Conservation (phyloP, 2,329 filamentous ascomycete genomes). For the Ceratocystis cacaofunesta region DNA sequence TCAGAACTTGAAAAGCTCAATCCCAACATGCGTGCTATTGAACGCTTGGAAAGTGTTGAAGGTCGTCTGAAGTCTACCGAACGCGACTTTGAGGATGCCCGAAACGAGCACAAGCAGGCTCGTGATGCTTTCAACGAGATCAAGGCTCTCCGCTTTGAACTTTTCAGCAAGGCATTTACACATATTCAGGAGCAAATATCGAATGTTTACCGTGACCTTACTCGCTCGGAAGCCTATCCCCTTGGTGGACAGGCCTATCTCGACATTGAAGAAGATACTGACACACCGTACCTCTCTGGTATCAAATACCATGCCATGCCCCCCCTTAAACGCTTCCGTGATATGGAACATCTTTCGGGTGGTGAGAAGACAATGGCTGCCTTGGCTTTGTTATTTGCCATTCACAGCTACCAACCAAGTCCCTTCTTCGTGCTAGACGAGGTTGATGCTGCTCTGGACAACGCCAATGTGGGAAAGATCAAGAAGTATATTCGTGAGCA, state of each 20-base stretch:
- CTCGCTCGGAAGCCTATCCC: conserved; percentile 76
- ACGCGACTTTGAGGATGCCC: conserved; percentile 76
- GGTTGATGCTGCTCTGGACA: conserved; percentile 94
- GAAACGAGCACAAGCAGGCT: conserved; percentile 55
- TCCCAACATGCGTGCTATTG: conserved; percentile 90
- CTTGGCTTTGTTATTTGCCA: conserved; percentile 86
- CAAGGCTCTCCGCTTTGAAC: conserved; percentile 67
- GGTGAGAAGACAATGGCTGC: conserved; percentile 99
- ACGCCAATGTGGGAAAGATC: conserved; percentile 90
- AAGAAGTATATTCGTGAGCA: conserved; percentile 93
- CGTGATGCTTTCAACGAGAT: conserved; percentile 73
- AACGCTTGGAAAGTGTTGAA: conserved; percentile 76
- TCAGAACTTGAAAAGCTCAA: conserved; percentile 83
- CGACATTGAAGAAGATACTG: conserved; percentile 84
- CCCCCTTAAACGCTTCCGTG: conserved; percentile 90
- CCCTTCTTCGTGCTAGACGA: conserved; percentile 98
- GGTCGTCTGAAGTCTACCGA: conserved; percentile 70
- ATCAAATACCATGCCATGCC: conserved; percentile 99
- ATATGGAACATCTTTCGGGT: conserved; percentile 96
- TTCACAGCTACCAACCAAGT: conserved; percentile 87
- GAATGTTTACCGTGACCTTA: conserved; percentile 88
- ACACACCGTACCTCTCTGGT: conserved; percentile 86
- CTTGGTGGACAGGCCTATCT: conserved; percentile 82
- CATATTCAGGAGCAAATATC: conserved; percentile 94
- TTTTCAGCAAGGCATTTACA: conserved; percentile 88